Percentiles rank a stretch among this genome's conserved stretches.
Conservation (phyloP, 2,329 filamentous ascomycete genomes). For the Fusarium sublunatum region DNA sequence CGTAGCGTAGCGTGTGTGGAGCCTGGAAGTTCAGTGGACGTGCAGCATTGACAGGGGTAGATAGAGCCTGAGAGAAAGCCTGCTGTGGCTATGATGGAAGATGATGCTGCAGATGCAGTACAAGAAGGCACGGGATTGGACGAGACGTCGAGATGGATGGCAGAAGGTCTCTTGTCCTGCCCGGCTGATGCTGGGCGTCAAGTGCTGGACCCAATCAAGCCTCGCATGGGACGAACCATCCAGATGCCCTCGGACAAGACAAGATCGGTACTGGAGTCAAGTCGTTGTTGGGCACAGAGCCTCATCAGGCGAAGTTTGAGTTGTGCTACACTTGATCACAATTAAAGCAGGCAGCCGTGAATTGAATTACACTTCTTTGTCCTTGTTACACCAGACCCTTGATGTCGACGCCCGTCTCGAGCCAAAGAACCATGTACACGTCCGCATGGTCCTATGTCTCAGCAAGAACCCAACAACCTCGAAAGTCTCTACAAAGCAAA, state of each 20-base stretch:
- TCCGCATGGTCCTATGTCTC: slow-evolving; percentile 12
- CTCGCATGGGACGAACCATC: slow-evolving; percentile 11
- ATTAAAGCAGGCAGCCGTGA: background rate
- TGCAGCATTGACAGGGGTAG: slow-evolving; percentile 16
- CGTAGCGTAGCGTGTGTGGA: slow-evolving; percentile 21
- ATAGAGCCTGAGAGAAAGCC: slow-evolving; percentile 18
- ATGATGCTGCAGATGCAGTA: slow-evolving; percentile 35
- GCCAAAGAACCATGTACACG: slow-evolving; percentile 5
- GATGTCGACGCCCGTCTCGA: slow-evolving; percentile 20
- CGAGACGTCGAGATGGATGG: slow-evolving; percentile 30
- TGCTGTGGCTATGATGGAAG: slow-evolving; percentile 42
- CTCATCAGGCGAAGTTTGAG: slow-evolving; percentile 8
- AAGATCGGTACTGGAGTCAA: slow-evolving; percentile 3
- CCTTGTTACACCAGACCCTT: slow-evolving; percentile 21
- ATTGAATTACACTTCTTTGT: slow-evolving; percentile 16
- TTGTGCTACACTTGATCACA: background rate
- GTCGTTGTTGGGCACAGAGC: slow-evolving; percentile 28
- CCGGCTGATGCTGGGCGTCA: slow-evolving; percentile 38
- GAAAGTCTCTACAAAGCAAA: background rate
- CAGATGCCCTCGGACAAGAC: background rate
- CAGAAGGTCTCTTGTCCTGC: slow-evolving; percentile 40
- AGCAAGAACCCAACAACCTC: slow-evolving; percentile 10
- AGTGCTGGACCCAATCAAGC: slow-evolving; percentile 29
- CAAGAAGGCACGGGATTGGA: slow-evolving; percentile 35
- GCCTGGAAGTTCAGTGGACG: slow-evolving; percentile 28